Conservation (phyloP, 306 rosid species). For the barrel medic (Medicago truncatula) region DNA sequence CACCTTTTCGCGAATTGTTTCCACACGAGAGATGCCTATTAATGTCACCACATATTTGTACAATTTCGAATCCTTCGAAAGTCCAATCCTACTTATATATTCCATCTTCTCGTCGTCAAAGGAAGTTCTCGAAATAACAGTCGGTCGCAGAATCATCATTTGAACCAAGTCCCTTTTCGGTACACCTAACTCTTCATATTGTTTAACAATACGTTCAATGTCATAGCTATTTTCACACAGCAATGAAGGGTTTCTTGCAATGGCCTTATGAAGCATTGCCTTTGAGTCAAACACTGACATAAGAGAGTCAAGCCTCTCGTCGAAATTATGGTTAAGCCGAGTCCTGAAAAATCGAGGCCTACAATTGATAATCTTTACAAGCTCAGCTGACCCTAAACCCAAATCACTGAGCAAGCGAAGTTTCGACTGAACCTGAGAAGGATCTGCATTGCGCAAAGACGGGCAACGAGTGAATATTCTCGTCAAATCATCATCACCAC, state of each 20-base stretch:
- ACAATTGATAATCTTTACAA: slow-evolving; percentile 63
- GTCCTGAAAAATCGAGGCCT: slow-evolving; percentile 65
- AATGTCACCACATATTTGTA: slow-evolving; percentile 73
- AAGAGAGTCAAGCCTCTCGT: slow-evolving; percentile 61
- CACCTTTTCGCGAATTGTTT: slow-evolving; percentile 65
- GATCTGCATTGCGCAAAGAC: slow-evolving; percentile 50
- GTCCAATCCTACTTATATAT: slow-evolving; percentile 56
- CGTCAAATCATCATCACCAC: slow-evolving; percentile 56
- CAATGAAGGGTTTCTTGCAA: slow-evolving; percentile 76
- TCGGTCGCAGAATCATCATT: slow-evolving; percentile 68
- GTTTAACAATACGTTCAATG: slow-evolving; percentile 50
- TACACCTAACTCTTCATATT: slow-evolving; percentile 68
- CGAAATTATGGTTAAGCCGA: slow-evolving; percentile 48
- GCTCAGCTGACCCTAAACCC: slow-evolving; percentile 60
- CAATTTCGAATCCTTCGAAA: slow-evolving; percentile 61
- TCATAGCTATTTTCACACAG: slow-evolving; percentile 46
- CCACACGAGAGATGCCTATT: slow-evolving; percentile 71
- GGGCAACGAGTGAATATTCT: slow-evolving; percentile 53
- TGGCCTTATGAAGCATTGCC: slow-evolving; percentile 63
- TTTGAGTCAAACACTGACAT: slow-evolving; percentile 65
- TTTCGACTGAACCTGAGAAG: slow-evolving; percentile 49
- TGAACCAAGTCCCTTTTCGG: slow-evolving; percentile 58
- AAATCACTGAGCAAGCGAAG: slow-evolving; percentile 56
- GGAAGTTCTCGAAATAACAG: slow-evolving; percentile 64
- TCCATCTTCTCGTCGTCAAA: slow-evolving; percentile 75